Evolutionary conservation across 345 rosid genomes (phyloP).

Genomic region (Iberis pinnata): DNA sequence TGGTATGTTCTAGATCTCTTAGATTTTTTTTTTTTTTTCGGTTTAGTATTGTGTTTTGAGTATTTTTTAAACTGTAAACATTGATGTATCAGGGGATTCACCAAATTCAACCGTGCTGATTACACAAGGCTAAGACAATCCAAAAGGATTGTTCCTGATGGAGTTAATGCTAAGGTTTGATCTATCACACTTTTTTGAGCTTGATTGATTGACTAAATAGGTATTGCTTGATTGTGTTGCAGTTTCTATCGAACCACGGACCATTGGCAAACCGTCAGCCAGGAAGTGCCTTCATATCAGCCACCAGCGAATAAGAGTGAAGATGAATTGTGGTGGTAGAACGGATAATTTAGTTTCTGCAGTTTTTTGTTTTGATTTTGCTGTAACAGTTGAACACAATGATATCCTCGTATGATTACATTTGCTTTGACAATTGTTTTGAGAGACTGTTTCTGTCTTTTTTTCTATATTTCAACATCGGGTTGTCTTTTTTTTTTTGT

Average conservation of each 20-base stretch:
- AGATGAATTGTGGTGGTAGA: constrained; percentile 22
- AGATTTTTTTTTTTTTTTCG: neutral
- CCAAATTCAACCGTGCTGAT: constrained; percentile 45
- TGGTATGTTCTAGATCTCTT: constrained; percentile 31
- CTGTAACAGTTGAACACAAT: constrained; percentile 6
- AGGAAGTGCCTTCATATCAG: constrained; percentile 26
- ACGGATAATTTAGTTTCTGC: constrained; percentile 11
- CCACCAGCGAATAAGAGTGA: constrained; percentile 16
- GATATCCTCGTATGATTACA: constrained; percentile 16
- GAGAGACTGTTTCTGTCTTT: too few relatives aligned
- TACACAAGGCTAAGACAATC: constrained; percentile 40
- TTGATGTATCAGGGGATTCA: constrained; percentile 43
- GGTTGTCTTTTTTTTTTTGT: too few relatives aligned
- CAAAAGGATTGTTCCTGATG: constrained; percentile 46
- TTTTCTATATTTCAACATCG: too few relatives aligned
- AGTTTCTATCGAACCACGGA: constrained; percentile 38
- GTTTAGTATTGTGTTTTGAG: neutral
- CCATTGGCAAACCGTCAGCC: constrained; percentile 30
- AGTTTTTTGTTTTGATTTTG: neutral
- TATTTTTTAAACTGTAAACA: neutral
- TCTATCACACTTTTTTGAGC: too few relatives aligned
- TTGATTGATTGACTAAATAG: too few relatives aligned
- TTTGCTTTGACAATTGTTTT: constrained; percentile 14
- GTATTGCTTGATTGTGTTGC: constrained; percentile 15
- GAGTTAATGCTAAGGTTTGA: constrained; percentile 53